Evolutionary conservation across 805 yeast genomes (phyloP), one percentile per base, ranked within the genome.

Genomic region (Candida jianshihensis): DNA sequence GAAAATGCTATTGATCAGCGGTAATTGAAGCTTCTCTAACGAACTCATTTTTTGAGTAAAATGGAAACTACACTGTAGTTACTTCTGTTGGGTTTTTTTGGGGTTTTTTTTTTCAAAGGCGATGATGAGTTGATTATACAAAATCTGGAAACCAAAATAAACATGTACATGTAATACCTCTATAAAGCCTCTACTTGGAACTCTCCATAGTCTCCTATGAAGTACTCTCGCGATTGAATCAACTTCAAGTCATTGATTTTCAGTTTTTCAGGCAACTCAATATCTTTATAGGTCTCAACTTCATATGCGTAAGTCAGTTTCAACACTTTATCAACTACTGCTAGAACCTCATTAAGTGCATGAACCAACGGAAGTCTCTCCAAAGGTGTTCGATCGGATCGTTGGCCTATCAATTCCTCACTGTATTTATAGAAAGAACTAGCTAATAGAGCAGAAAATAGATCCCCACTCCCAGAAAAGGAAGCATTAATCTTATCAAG

Each of bases 401-500:
- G 40, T 2, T 31, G 33, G 4, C 39, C 34, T 11, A 29, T 42
- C 9, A 27, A 24, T 18, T 26, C 35, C 13, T 43, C 47, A 17
- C 20, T 38, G 21, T 51, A 53, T 44, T 61, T 55, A 38, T 61
- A 61, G 43, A 69, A 68, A 2, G 64, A 56, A 44, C 81, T 73
- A 3, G 80, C 66, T 15, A 82, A 44, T 13, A 83, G 50, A 1
- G 81, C 87, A 3, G 78, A 64, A 53, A 82, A 80, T 14, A 83
- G 57, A 52, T 83, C 92, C 3, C 92, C 92, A 39, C 84, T 72
- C 1, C 92, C 92, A 28, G 76, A 78, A 53, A 81, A 82, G 2
- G 65, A 60, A 9, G 87, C 85, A 16, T 70, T 60, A 11, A 82
- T 71, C 44, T 61, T 58, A 5, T 66, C 61, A 2, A 78, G 68